Base-by-base conservation (phyloP, 768 basidiomycete genomes). In the Suillus cothurnatus region DNA sequence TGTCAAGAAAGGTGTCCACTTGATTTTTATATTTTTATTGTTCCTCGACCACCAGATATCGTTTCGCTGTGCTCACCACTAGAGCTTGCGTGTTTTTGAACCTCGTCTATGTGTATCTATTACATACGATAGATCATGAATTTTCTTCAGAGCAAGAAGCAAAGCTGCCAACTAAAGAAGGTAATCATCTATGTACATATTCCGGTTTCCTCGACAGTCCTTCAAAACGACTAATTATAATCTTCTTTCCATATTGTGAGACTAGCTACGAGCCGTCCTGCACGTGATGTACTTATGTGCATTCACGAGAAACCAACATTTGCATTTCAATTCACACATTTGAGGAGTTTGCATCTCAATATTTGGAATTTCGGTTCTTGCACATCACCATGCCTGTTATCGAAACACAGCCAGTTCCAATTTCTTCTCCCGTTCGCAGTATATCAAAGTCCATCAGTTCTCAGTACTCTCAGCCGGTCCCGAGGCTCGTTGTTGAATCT, bases 401-500 rank as follows among this genome's bases (percentile, higher is more conserved):
- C 36, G 36, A 58, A 38, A 58, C 57, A 26, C 36, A 39, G 17
- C 53, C 53, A 55, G 36, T 17, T 39, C 57, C 23, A 38, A 19
- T 39, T 26, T 58, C 57, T 38, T 58, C 36, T 58, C 57, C 57
- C 19, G 38, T 38, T 39, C 36, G 36, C 57, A 58, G 36, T 28
- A 58, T 39, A 23, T 15, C 36, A 19, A 58, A 19, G 36, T 58
- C 38, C 57, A 58, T 26, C 26, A 21, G 19, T 26, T 58, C 36
- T 39, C 57, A 58, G 17, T 17, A 39, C 57, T 38, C 57, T 39
- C 57, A 58, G 23, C 17, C 39, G 5, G 36, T 17, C 36, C 57
- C 36, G 17, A 58, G 23, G 57, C 57, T 69, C 36, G 69, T 65
- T 47, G 68, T 72, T 26, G 66, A 70, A 53, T 43, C 62, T 17